Percentiles rank a stretch among this genome's conserved stretches.
phyloP scores from a whole-genome alignment of 2,329 filamentous ascomycete genomes.

The Helotiales sp. region DNA sequence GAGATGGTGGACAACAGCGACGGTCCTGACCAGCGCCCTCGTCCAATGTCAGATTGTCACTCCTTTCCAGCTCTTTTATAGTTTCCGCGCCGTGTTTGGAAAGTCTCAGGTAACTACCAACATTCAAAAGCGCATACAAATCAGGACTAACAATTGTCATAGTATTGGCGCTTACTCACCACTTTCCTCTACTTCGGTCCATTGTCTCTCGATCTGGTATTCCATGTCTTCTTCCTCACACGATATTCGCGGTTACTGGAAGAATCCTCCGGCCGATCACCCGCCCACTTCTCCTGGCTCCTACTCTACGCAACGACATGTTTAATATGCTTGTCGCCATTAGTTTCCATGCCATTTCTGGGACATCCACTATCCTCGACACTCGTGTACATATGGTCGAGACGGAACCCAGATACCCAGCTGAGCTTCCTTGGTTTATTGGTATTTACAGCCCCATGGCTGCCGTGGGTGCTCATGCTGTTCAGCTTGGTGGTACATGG shows the following conservation, averaged over 20 bases:
- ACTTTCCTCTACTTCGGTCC: conserved; percentile 98
- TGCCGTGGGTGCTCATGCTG: conserved; percentile 93
- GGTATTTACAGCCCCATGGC: conserved; percentile 89
- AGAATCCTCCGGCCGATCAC: conserved; percentile 87
- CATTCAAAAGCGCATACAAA: not conserved
- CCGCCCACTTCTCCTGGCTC: conserved; percentile 94
- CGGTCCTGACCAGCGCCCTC: conserved; percentile 80
- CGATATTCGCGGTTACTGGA: conserved; percentile 94
- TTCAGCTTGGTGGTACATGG: conserved; percentile 93
- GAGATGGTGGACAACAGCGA: conserved; percentile 94
- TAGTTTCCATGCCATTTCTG: conserved; percentile 90
- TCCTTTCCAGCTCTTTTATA: conserved; percentile 96
- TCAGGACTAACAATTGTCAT: conserved; percentile 8
- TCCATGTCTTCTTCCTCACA: conserved; percentile 98
- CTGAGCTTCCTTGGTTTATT: conserved; percentile 86
- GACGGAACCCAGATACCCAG: conserved; percentile 87
- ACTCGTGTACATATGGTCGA: conserved; percentile 96
- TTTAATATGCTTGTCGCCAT: conserved; percentile 77
- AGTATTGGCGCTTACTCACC: conserved; percentile 97
- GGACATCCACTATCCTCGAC: conserved; percentile 92
- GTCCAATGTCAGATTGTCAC: conserved; percentile 93
- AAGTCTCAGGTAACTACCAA: conserved; percentile 77
- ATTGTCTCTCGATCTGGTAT: conserved; percentile 88
- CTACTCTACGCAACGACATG: conserved; percentile 80
- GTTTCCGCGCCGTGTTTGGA: conserved; percentile 84